Conservation (phyloP, 2,329 filamentous ascomycete species). For the Ophiostoma ulmi region DNA sequence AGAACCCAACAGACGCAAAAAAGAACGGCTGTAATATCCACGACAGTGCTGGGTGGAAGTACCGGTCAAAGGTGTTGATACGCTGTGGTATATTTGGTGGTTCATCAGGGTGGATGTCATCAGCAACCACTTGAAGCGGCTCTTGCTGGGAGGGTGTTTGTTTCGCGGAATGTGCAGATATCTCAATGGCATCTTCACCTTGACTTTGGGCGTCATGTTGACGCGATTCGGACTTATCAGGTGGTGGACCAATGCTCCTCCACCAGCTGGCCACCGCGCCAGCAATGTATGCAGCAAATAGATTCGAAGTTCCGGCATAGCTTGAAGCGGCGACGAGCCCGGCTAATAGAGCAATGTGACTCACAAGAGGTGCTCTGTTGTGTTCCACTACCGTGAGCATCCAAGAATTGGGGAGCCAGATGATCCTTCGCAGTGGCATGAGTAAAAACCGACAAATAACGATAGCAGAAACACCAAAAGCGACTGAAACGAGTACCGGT, state of each 20-base stretch:
- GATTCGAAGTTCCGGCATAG: slow-evolving; percentile 58
- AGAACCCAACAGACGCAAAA: slow-evolving; percentile 71
- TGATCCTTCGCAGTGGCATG: slow-evolving; percentile 37
- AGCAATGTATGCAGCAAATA: slow-evolving; percentile 60
- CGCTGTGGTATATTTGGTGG: background rate
- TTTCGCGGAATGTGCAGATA: background rate
- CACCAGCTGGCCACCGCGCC: slow-evolving; percentile 58
- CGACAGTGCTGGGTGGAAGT: slow-evolving; percentile 39
- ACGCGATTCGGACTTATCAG: background rate
- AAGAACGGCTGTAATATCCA: slow-evolving; percentile 65
- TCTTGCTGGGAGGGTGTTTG: background rate
- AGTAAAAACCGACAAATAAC: slow-evolving; percentile 44
- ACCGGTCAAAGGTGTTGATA: slow-evolving; percentile 37
- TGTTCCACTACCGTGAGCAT: slow-evolving; percentile 31
- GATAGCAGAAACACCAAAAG: slow-evolving; percentile 46
- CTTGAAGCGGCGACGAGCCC: slow-evolving; percentile 46
- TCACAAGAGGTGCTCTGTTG: slow-evolving; percentile 38
- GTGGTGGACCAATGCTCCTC: slow-evolving; percentile 36
- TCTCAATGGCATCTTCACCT: background rate
- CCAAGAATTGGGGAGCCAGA: slow-evolving; percentile 32
- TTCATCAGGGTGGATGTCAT: background rate
- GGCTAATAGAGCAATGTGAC: slow-evolving; percentile 49
- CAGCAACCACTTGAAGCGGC: background rate
- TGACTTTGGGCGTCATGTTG: background rate
- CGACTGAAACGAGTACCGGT: slow-evolving; percentile 45